Percentiles rank a stretch among this genome's conserved stretches.
phyloP scores from a whole-genome alignment of 2,329 filamentous ascomycete species.

The Aspergillus proliferans region DNA sequence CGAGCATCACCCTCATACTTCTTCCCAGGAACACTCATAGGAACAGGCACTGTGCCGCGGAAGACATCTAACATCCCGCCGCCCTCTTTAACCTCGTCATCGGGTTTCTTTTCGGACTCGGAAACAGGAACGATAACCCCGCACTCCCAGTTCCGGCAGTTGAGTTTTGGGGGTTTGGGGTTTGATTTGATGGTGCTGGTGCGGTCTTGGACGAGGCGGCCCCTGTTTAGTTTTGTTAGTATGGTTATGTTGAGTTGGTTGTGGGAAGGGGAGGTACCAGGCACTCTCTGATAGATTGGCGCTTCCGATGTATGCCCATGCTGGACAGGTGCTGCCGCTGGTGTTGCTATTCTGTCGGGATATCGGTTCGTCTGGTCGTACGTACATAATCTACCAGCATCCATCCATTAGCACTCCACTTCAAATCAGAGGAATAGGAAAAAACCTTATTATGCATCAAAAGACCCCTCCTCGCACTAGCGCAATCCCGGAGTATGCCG shows the following conservation, averaged over 20 bases:
- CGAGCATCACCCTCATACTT: constrained; percentile 12
- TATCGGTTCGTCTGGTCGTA: constrained; percentile 21
- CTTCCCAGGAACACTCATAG: constrained; percentile 36
- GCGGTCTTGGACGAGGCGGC: constrained; percentile 66
- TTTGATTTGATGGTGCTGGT: constrained; percentile 31
- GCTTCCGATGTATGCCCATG: constrained; percentile 83
- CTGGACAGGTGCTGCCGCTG: constrained; percentile 29
- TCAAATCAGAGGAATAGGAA: constrained; percentile 7
- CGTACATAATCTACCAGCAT: constrained; percentile 26
- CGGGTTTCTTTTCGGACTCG: constrained; percentile 15
- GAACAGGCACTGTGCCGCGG: constrained; percentile 36
- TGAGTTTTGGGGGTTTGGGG: constrained; percentile 62
- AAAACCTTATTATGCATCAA: constrained; percentile 84
- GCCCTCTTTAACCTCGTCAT: constrained; percentile 22
- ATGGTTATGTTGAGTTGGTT: neutral
- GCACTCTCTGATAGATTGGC: constrained; percentile 90
- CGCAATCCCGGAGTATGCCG: constrained; percentile 65
- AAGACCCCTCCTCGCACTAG: constrained; percentile 63
- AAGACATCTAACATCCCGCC: constrained; percentile 27
- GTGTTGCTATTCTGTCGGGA: constrained; percentile 12
- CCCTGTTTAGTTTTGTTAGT: constrained; percentile 49
- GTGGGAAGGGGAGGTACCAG: constrained; percentile 52
- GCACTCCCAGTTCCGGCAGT: constrained; percentile 91
- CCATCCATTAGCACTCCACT: neutral
- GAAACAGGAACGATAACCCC: constrained; percentile 68